phyloP scores from a whole-genome alignment of 345 rosid species.

The Populus tremula region DNA sequence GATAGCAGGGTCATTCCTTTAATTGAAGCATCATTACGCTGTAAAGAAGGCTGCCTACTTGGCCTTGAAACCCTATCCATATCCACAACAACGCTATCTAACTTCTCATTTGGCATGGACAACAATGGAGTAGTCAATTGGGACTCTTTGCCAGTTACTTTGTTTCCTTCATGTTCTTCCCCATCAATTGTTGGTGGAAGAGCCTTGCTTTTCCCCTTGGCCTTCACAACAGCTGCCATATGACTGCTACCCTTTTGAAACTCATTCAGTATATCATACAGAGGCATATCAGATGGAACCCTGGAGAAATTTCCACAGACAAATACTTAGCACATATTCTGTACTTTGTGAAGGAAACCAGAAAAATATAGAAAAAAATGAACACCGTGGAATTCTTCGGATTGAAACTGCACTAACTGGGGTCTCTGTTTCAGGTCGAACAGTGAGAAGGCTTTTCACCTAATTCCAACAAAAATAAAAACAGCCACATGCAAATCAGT shows the following conservation, averaged over 20 bases:
- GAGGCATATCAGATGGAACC: slow-evolving; percentile 96
- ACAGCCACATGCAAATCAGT: slow-evolving; percentile 3
- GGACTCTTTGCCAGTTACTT: slow-evolving; percentile 29
- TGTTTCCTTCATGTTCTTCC: slow-evolving; percentile 41
- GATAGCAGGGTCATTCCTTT: slow-evolving; percentile 45
- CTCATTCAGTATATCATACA: slow-evolving; percentile 92
- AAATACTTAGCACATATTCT: slow-evolving; percentile 8
- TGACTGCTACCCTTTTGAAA: slow-evolving; percentile 99
- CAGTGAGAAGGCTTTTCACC: slow-evolving; percentile 96
- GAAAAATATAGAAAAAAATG: neutral
- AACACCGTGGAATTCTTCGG: slow-evolving; percentile 85
- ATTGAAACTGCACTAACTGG: slow-evolving; percentile 86
- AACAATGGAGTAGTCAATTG: slow-evolving; percentile 64
- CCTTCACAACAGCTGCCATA: slow-evolving; percentile 97
- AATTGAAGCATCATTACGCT: slow-evolving; percentile 31
- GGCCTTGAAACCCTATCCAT: slow-evolving; percentile 51
- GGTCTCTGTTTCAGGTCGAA: slow-evolving; percentile 94
- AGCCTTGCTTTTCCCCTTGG: slow-evolving; percentile 54
- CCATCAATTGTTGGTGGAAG: slow-evolving; percentile 35
- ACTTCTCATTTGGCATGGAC: slow-evolving; percentile 46
- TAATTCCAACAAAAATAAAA: slow-evolving; percentile 24
- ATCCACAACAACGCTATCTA: slow-evolving; percentile 56
- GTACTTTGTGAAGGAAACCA: neutral
- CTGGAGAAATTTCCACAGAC: slow-evolving; percentile 37
- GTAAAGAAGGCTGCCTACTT: slow-evolving; percentile 30